Conservation (phyloP, 805 yeast species). For the Torulaspora microellipsoides region DNA sequence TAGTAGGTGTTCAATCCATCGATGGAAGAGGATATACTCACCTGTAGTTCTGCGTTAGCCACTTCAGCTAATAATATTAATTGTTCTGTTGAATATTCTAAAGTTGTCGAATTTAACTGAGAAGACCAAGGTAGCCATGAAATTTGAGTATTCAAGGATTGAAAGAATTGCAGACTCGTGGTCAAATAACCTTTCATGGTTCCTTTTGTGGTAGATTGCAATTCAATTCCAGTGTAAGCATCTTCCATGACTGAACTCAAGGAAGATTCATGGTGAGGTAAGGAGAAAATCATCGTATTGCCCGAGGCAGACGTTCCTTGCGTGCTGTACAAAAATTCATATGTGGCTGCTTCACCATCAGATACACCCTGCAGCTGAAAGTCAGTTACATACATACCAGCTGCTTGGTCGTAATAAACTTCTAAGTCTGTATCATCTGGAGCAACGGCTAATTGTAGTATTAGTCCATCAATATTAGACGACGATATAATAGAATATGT, state of each 20-base stretch:
- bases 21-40: slow-evolving; percentile 43
- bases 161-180: slow-evolving; percentile 35
- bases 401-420: slow-evolving; percentile 45
- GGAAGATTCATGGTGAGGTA: slow-evolving; percentile 49
- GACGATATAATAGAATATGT: slow-evolving; percentile 34
- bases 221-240: slow-evolving; percentile 39
- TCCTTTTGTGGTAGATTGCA: slow-evolving; percentile 50
- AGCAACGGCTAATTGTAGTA: slow-evolving; percentile 51
- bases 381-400: slow-evolving; percentile 59
- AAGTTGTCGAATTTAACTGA: slow-evolving; percentile 28
- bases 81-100: slow-evolving; percentile 43
- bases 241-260: slow-evolving; percentile 30
- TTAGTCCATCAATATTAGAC: slow-evolving; percentile 34
- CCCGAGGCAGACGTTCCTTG: slow-evolving; percentile 47
- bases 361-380: slow-evolving; percentile 46
- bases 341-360: slow-evolving; percentile 44
- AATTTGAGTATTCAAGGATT: slow-evolving; percentile 38
- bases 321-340: slow-evolving; percentile 46
- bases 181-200: slow-evolving; percentile 45
- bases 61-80: slow-evolving; percentile 41
- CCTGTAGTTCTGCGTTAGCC: slow-evolving; percentile 45
- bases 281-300: slow-evolving; percentile 45
- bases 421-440: slow-evolving; percentile 36
- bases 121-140: slow-evolving; percentile 44
- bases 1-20: slow-evolving; percentile 42